phyloP scores from a whole-genome alignment of 257 asterid genomes.

The Salvia rosmarinus region DNA sequence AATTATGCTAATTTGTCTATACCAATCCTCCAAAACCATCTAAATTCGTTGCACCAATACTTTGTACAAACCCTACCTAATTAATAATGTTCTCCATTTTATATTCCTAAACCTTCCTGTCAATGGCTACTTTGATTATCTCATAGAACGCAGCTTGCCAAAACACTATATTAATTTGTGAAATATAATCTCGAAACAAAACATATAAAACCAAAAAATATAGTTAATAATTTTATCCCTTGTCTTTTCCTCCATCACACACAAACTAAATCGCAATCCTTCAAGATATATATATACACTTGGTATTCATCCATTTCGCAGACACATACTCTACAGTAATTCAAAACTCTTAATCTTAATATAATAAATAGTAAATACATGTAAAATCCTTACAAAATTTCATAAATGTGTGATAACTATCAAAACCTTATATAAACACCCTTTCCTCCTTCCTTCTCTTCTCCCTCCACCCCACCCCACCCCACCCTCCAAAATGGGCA shows the following conservation, averaged over 20 bases:
- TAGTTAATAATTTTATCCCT: too few relatives aligned
- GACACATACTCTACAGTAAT: not conserved
- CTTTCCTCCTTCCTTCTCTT: not conserved
- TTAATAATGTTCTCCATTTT: constrained; percentile 22
- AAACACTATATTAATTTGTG: not conserved
- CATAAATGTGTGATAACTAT: not conserved
- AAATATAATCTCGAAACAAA: not conserved
- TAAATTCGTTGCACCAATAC: constrained; percentile 31
- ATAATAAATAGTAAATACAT: not conserved
- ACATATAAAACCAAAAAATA: not conserved
- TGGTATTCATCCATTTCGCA: too few relatives aligned
- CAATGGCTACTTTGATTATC: constrained; percentile 25
- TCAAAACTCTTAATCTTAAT: not conserved
- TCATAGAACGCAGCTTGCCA: constrained; percentile 10
- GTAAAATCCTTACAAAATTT: not conserved
- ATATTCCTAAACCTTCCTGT: constrained; percentile 30
- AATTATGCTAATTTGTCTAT: constrained; percentile 24
- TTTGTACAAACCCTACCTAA: constrained; percentile 24
- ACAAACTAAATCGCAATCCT: too few relatives aligned
- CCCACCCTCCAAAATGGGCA: constrained; percentile 48
- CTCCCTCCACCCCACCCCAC: not conserved
- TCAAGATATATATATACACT: too few relatives aligned
- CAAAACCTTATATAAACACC: constrained; percentile 1
- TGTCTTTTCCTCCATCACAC: too few relatives aligned
- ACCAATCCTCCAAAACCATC: constrained; percentile 19